Base-by-base conservation (phyloP, 257 asterid species). In the Primulina huaijiensis region DNA sequence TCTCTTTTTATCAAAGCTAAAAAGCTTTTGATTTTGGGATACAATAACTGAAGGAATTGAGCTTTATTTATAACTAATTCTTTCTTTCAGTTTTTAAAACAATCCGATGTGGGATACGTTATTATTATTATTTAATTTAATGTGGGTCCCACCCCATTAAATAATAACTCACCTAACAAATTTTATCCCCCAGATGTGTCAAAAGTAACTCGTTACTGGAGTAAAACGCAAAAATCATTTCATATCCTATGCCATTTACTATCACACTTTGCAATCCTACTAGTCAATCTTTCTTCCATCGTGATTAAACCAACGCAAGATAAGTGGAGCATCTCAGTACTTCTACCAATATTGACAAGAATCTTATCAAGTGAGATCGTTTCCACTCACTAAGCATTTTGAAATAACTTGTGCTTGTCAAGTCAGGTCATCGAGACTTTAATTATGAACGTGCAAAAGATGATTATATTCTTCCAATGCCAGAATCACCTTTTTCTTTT, bases 391-490 rank as follows among this genome's bases (percentile, higher is more conserved):
- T 63, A 19, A 58, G 50, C 63, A 50, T 65, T 57, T 50, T 35
- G 8, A 50, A 35, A 31, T 3, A 43, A 43, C 50, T 27, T 20
- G 64, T 55, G 2, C 72, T 43, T 64, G 60, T 31, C 33, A 52
- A 53, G 43, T 34, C 17, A 53, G 35, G 21, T 37, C 7, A 19
- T 65, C 62, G 12, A 29, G 63, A 50, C 64, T 78, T 60, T 19
- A 70, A 7, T 43, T 63, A 50, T 38, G 37, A 37, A 69, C 35
- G 40, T 52, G 66, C 52, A 31, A n/a, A 50, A 60, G 0, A 43
- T 19, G 19, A 53, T 63, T 72, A 66, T 72, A 67, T 52, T 37
- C 27, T 34, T 52, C 64, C 75, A 33, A 78, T 34, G 77, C 66
- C 65, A 43, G 68, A 59, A 35, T 77, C 72, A 53, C 64, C 60